phyloP scores from a whole-genome alignment of 208 protist species.

The Acanthamoeba healyi region DNA sequence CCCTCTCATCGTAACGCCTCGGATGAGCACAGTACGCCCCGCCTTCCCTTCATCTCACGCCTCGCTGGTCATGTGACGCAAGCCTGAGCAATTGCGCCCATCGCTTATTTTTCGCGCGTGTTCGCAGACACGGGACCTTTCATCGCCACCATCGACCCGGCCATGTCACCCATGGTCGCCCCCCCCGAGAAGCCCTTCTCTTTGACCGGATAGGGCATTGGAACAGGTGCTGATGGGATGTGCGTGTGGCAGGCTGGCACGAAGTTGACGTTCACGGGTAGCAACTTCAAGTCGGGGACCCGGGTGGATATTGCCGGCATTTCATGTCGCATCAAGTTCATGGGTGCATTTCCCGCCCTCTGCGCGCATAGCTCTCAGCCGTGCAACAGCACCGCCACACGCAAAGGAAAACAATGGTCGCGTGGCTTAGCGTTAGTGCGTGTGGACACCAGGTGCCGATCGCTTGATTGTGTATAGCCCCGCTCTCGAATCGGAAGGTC shows the following conservation, averaged over 20 bases:
- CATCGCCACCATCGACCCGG: constrained; percentile 29
- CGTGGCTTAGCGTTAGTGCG: neutral
- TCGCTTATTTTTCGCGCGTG: neutral
- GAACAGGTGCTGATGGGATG: too few relatives aligned
- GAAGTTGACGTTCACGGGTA: neutral
- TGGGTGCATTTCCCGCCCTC: too few relatives aligned
- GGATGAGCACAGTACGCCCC: neutral
- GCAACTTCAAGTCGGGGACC: constrained; percentile 39
- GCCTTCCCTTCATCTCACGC: neutral
- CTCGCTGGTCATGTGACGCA: neutral
- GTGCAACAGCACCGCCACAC: too few relatives aligned
- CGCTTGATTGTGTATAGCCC: constrained; percentile 18
- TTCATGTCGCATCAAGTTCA: neutral
- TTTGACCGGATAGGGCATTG: too few relatives aligned
- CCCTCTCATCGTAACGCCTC: neutral
- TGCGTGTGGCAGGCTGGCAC: constrained; percentile 13
- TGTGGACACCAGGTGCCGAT: neutral
- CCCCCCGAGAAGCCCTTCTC: too few relatives aligned
- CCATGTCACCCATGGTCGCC: constrained; percentile 62
- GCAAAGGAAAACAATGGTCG: neutral
- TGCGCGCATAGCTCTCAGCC: too few relatives aligned
- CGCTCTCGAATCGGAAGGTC: neutral
- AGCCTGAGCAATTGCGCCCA: too few relatives aligned
- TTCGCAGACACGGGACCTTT: neutral
- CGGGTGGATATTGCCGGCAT: constrained; percentile 1